These are phyloP conservation scores for Plasmodium blacklocki DNA, from an alignment of 169 alveolate species.

Conservation along the genomic window DNA sequence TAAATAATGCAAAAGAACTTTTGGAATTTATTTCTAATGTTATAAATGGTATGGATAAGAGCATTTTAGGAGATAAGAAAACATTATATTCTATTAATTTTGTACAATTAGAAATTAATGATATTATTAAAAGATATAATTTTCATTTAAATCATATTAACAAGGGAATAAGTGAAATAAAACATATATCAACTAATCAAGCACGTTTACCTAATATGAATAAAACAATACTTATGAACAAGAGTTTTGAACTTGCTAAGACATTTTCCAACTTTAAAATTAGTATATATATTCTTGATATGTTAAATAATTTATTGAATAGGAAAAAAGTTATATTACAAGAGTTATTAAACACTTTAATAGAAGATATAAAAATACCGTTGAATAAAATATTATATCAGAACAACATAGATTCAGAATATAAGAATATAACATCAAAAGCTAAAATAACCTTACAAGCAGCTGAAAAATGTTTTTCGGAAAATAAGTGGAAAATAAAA, in stretches of 20 bases:
- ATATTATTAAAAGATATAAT: constrained; percentile 20
- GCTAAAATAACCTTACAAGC: too few species aligned
- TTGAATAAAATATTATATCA: not conserved
- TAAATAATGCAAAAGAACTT: constrained; percentile 12
- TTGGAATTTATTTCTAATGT: constrained; percentile 1
- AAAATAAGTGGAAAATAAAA: not conserved
- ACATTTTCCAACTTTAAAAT: constrained; percentile 1
- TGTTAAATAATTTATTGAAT: constrained; percentile 5
- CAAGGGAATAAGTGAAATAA: not conserved
- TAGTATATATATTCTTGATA: constrained; percentile 24
- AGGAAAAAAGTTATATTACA: constrained; percentile 9
- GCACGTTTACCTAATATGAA: not conserved
- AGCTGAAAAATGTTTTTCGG: too few species aligned
- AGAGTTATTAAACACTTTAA: not conserved
- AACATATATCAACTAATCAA: too few species aligned
- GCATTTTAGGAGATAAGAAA: not conserved
- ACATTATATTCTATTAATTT: constrained; percentile 8
- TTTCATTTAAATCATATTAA: constrained; percentile 28
- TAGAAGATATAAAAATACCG: not conserved
- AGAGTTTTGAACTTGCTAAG: constrained; percentile 26
- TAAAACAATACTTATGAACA: constrained; percentile 5
- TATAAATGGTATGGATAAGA: not conserved
- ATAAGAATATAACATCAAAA: too few species aligned
- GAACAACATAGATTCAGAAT: too few species aligned
- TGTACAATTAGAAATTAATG: constrained; percentile 4